These are phyloP conservation scores for Astrephomene gubernaculifera DNA, from an alignment of 139 green algal genomes.

Conservation along the genomic window DNA sequence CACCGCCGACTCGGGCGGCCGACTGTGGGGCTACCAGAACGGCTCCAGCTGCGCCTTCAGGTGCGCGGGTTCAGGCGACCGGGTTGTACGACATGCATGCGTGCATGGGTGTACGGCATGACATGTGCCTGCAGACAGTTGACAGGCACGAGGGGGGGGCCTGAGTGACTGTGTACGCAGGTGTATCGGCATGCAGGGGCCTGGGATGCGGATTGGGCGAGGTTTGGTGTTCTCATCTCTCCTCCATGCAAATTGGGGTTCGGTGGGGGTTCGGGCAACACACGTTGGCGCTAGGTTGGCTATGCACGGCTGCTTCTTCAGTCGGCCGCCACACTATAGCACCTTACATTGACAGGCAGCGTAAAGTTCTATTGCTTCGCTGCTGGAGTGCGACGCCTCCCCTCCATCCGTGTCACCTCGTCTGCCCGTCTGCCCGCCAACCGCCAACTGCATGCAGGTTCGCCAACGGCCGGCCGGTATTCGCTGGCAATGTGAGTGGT, in stretches of 20 bases:
- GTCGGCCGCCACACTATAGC: background rate
- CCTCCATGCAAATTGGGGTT: background rate
- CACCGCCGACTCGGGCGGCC: background rate
- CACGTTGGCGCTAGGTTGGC: background rate
- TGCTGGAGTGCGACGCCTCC: background rate
- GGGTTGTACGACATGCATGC: background rate
- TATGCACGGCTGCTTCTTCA: background rate
- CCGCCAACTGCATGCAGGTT: background rate
- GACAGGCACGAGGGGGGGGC: background rate
- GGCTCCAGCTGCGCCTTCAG: constrained; percentile 34
- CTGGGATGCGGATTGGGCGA: background rate
- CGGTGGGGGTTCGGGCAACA: background rate
- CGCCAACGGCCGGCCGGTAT: background rate
- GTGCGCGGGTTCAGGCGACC: background rate
- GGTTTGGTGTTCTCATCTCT: background rate
- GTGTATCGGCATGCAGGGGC: background rate
- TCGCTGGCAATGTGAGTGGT: background rate
- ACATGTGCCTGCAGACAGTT: background rate
- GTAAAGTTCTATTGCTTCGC: background rate
- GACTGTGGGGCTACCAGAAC: constrained; percentile 47
- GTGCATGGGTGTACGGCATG: background rate
- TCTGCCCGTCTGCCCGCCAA: background rate
- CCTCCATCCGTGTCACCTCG: background rate
- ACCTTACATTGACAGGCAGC: background rate
- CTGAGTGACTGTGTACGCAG: background rate